Evolutionary conservation across 139 green algal species (phyloP).

Genomic region (Closterium sp.): DNA sequence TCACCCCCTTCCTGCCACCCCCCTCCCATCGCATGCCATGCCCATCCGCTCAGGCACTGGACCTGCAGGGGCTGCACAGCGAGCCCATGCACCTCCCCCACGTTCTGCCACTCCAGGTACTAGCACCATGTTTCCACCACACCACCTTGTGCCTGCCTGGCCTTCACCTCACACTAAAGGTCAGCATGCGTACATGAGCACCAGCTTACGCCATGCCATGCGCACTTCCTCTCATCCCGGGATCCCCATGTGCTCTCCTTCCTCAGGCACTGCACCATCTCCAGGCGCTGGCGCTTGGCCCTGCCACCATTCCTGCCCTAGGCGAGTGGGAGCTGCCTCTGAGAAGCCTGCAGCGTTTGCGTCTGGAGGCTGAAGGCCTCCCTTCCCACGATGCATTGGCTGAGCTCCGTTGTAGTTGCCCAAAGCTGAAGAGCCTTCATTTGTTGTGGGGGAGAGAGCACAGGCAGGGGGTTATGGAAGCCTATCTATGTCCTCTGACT

Average conservation of each 20-base stretch:
- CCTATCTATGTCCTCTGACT: background rate
- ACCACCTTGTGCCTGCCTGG: background rate
- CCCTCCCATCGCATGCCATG: background rate
- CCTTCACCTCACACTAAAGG: background rate
- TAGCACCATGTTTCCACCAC: background rate
- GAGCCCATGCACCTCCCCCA: background rate
- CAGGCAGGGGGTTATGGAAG: background rate
- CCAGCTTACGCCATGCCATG: background rate
- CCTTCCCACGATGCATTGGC: background rate
- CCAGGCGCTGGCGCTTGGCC: background rate
- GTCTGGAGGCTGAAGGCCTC: background rate
- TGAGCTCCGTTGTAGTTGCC: background rate
- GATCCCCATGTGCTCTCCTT: background rate
- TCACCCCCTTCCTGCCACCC: too few relatives aligned
- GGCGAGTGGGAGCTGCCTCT: background rate
- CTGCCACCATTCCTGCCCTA: background rate
- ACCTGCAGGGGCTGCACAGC: background rate
- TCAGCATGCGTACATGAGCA: background rate
- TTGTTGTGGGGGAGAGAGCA: background rate
- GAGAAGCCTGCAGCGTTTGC: background rate
- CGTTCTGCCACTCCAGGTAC: background rate
- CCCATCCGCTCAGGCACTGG: background rate
- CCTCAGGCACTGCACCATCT: background rate
- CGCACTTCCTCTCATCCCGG: background rate
- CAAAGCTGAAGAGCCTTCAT: background rate